A percentile compares a stretch with the other conserved stretches of the same genome.
Evolutionary conservation across 106 monocot species (phyloP).

Genomic region (Vanilla planifolia): DNA sequence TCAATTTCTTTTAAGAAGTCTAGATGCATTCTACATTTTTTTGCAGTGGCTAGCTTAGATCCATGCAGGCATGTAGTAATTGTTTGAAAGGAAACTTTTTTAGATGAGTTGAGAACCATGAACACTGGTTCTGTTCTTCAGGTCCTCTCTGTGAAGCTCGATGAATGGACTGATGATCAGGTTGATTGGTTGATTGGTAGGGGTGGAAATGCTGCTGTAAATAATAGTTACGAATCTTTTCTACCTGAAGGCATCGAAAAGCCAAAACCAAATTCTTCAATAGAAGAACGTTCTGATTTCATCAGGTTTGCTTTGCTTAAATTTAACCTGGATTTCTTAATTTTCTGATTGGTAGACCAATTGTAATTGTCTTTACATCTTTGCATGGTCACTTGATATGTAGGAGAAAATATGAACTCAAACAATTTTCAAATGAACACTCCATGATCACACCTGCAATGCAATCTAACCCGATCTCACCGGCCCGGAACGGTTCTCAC

Average conservation of each 20-base stretch:
- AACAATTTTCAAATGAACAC: conserved; percentile 48
- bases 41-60: no score
- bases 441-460: conserved; percentile 3
- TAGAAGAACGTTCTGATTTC: conserved; percentile 67
- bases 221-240: conserved; percentile 70
- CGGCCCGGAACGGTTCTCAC: neutral
- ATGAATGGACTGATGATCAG: conserved; percentile 77
- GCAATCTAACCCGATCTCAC: neutral
- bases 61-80: no score
- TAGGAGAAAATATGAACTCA: conserved; percentile 91
- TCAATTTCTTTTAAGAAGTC: no score
- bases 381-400: neutral
- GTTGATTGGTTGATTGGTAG: conserved; percentile 46
- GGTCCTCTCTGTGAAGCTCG: conserved; percentile 73
- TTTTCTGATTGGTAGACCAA: no score
- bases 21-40: no score
- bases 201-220: conserved; percentile 65
- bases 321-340: neutral
- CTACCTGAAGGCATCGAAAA: conserved; percentile 51
- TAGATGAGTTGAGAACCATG: no score
- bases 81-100: no score
- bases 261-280: conserved; percentile 48
- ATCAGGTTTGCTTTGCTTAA: conserved; percentile 51
- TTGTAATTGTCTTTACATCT: conserved; percentile 4
- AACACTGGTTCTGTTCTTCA: conserved; percentile 36